These are phyloP conservation scores for Camelina neglecta DNA, from an alignment of 345 rosid species.

Conservation along the genomic window DNA sequence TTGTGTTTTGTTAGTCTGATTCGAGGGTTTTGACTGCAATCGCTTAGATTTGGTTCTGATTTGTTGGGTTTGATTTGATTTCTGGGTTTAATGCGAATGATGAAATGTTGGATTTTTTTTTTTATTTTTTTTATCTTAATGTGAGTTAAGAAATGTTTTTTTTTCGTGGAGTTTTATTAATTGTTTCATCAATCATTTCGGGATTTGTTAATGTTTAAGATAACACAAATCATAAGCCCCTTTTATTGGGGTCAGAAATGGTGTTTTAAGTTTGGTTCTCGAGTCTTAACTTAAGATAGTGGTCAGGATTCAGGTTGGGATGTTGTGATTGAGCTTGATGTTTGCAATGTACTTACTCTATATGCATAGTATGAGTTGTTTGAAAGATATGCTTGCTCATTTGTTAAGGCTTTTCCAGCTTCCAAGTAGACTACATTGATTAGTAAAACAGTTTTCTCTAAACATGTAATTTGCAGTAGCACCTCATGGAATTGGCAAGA, in stretches of 20 bases:
- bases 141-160: conserved; percentile 4
- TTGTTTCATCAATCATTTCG: conserved; percentile 17
- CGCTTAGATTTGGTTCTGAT: conserved; percentile 21
- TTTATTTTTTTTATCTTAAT: not conserved
- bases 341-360: conserved; percentile 5
- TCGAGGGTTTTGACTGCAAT: conserved; percentile 16
- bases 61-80: conserved; percentile 26
- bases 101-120: conserved; percentile 15
- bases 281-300: not conserved
- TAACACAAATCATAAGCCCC: not conserved
- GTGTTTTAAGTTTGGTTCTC: conserved; percentile 1
- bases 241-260: not conserved
- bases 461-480: conserved; percentile 20
- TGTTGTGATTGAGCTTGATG: conserved; percentile 10
- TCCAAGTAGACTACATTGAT: not conserved
- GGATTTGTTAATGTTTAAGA: not conserved
- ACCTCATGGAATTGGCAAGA: conserved; percentile 44
- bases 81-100: conserved; percentile 12
- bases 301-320: not conserved
- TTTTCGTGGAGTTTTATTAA: not conserved
- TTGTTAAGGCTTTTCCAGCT: not conserved
- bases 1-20: conserved; percentile 4
- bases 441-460: not conserved
- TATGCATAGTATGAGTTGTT: conserved; percentile 15
- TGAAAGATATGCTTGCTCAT: not conserved